Evolutionary conservation across 192 early-diverging fungal genomes (phyloP), one percentile per base, ranked within the genome.

Genomic region (Mortierella hygrophila): DNA sequence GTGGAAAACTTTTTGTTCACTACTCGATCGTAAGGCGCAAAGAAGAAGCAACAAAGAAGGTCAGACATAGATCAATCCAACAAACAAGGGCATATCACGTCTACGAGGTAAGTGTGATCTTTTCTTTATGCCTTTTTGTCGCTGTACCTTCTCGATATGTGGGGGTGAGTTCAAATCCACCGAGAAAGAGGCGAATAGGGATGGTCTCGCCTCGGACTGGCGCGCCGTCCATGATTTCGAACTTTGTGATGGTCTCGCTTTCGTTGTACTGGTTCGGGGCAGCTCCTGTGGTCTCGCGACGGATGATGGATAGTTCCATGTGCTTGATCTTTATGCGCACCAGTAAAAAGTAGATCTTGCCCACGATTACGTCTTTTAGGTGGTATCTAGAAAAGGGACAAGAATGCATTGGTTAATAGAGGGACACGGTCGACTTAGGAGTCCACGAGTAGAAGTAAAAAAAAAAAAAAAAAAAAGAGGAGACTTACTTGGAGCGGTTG

Each of bases 141-240:
- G 9, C 44, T 46, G 44, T 85, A 81, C 84, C 79, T 47, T 98
- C 96, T 74, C 97, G 90, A 89, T 96, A 99, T n/a, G 99, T 99
- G 8, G 99, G 99, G 11, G 98, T 99, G 78, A 99, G 90, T 73
- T 99, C 99, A 84, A 99, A 99, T 4, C 98, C 99, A 68, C 95
- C 95, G 44, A 99, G 91, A 86, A 99, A 99, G 57, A 99, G 90
- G 40, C 99, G 96, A 82, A 99, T 99, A 55, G 99, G 99, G 85
- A 99, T 99, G 4, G 97, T 98, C 89, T 99, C 99, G 32, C 97
- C 84, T 76, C 94, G 92, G 20, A 98, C 98, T 40, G 99, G 98
- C 32, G 98, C 98, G 13, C 99, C 99, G 86, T 99, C 99, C 99
- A 99, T 99, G 86, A 99, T 99, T 88, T 99, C 99, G 88, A 98